phyloP scores from a whole-genome alignment of 1,284 basidiomycete genomes.

The Macrocystidia cucumis region DNA sequence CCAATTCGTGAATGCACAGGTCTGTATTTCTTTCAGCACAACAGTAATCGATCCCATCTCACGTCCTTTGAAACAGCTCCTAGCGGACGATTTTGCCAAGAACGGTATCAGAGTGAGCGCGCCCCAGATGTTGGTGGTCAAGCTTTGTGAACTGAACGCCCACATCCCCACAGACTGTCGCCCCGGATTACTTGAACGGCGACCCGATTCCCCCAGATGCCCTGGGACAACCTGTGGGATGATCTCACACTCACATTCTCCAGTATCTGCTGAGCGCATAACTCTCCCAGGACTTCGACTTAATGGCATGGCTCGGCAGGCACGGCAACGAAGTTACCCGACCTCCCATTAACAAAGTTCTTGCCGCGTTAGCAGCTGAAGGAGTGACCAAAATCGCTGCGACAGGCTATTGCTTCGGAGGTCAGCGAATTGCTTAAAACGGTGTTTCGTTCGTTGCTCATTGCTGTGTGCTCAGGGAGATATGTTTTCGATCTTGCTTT shows the following conservation, averaged over 20 bases:
- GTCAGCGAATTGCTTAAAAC: too few relatives aligned
- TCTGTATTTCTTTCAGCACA: slow-evolving; percentile 10
- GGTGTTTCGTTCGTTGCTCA: too few relatives aligned
- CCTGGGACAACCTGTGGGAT: not conserved
- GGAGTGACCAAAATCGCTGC: slow-evolving; percentile 22
- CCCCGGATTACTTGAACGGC: slow-evolving; percentile 8
- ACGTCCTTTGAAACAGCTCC: slow-evolving; percentile 17
- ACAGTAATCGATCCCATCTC: slow-evolving; percentile 1
- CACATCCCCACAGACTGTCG: slow-evolving; percentile 1
- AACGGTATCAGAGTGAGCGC: slow-evolving; percentile 47
- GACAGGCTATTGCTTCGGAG: slow-evolving; percentile 21
- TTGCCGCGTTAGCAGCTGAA: slow-evolving; percentile 19
- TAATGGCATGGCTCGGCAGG: slow-evolving; percentile 13
- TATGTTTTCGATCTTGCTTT: slow-evolving; percentile 65
- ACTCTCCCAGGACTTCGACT: not conserved
- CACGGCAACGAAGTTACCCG: slow-evolving; percentile 17
- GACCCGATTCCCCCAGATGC: slow-evolving; percentile 4
- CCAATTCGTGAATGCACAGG: slow-evolving; percentile 34
- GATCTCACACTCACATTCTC: not conserved
- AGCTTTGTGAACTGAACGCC: not conserved
- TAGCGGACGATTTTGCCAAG: slow-evolving; percentile 47
- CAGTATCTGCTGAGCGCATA: not conserved
- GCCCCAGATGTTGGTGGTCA: not conserved
- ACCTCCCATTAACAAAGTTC: slow-evolving; percentile 19
- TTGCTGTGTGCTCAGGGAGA: slow-evolving; percentile 26